These are phyloP conservation scores for Colletotrichum spaethianum DNA, from an alignment of 2,329 filamentous ascomycete genomes.

Conservation along the genomic window DNA sequence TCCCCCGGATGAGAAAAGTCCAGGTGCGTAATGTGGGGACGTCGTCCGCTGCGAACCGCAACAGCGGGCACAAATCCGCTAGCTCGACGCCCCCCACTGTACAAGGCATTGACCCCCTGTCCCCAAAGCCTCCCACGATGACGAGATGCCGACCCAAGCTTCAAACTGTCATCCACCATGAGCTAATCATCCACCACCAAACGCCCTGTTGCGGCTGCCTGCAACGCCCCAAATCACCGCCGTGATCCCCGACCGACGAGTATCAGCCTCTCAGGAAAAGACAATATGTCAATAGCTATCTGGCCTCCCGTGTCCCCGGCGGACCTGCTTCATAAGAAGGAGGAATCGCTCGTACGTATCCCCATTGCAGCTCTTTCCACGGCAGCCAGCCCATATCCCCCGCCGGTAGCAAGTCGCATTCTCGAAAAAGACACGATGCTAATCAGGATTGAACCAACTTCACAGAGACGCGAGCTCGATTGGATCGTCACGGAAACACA, in stretches of 20 bases:
- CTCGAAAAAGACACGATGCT: slow-evolving; percentile 46
- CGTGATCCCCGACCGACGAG: neutral
- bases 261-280: neutral
- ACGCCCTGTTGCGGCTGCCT: slow-evolving; percentile 33
- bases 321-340: slow-evolving; percentile 65
- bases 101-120: neutral
- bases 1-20: slow-evolving; percentile 4
- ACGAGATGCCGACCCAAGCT: slow-evolving; percentile 26
- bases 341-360: slow-evolving; percentile 64
- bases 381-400: neutral
- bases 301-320: slow-evolving; percentile 68
- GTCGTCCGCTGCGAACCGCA: neutral
- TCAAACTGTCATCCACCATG: slow-evolving; percentile 25
- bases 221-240: neutral
- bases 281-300: slow-evolving; percentile 69
- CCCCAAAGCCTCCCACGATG: slow-evolving; percentile 25
- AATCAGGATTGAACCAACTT: slow-evolving; percentile 45
- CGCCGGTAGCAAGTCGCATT: neutral
- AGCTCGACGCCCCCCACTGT: neutral
- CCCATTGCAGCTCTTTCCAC: neutral
- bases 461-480: slow-evolving; percentile 65
- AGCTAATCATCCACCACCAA: slow-evolving; percentile 10
- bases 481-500: slow-evolving; percentile 69
- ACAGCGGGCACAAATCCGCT: slow-evolving; percentile 3
- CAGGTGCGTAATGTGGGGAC: slow-evolving; percentile 5